These are phyloP conservation scores for Excoecaria cochinchinensis DNA, from an alignment of 345 rosid species.

Conservation along the genomic window DNA sequence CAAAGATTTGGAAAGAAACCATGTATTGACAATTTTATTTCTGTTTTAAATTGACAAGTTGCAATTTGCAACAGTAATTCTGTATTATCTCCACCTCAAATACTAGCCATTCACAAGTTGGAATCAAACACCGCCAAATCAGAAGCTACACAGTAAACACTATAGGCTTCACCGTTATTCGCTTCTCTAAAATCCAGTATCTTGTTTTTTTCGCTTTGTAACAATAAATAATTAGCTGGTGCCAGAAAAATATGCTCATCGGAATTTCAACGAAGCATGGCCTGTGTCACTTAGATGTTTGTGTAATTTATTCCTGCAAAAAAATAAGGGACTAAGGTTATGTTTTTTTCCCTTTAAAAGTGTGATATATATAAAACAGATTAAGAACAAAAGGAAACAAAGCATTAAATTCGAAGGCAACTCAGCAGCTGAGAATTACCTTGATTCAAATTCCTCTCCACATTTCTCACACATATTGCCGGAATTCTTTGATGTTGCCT, in stretches of 20 bases:
- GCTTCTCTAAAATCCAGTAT: not conserved
- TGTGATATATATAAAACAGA: too few relatives aligned
- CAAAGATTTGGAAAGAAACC: not conserved
- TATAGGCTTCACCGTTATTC: not conserved
- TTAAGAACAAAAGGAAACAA: not conserved
- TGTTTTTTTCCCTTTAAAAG: not conserved
- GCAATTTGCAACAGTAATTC: slow-evolving; percentile 5
- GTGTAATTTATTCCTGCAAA: slow-evolving; percentile 67
- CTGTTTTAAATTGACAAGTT: not conserved
- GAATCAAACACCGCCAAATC: not conserved
- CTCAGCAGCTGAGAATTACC: slow-evolving; percentile 36
- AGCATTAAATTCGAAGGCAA: not conserved
- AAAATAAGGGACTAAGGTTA: not conserved
- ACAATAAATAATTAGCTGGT: not conserved
- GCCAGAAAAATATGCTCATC: slow-evolving; percentile 24
- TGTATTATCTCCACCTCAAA: not conserved
- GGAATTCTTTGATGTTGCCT: slow-evolving; percentile 57
- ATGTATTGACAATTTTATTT: not conserved
- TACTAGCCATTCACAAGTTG: not conserved
- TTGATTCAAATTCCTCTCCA: slow-evolving; percentile 80
- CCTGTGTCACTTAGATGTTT: slow-evolving; percentile 77
- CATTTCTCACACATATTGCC: slow-evolving; percentile 68
- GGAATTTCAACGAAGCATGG: slow-evolving; percentile 59
- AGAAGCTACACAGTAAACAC: not conserved
- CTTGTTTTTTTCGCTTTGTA: not conserved